A percentile compares a stretch with the other conserved stretches of the same genome.
Conservation (phyloP, 208 protist species). For the Angomonas deanei region DNA sequence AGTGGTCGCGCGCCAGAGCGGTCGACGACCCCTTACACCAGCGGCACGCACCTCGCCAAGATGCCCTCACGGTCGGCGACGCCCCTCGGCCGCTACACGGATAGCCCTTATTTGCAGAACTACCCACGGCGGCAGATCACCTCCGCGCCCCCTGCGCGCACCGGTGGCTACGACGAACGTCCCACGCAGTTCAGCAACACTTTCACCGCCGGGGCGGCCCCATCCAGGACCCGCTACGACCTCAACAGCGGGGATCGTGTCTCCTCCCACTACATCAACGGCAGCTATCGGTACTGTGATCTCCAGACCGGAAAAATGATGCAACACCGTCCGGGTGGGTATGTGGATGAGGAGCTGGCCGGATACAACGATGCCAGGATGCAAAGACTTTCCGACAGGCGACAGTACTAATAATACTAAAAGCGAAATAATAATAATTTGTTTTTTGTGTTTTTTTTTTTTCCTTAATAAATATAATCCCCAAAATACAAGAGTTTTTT, state of each 20-base stretch:
- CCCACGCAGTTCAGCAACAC: background rate
- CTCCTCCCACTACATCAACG: background rate
- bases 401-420: background rate
- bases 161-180: background rate
- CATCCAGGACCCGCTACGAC: background rate
- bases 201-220: background rate
- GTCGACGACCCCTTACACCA: background rate
- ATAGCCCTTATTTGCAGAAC: constrained; percentile 1
- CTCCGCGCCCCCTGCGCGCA: background rate
- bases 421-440: background rate
- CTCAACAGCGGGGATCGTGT: background rate
- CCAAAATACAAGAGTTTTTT: background rate
- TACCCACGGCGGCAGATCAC: background rate
- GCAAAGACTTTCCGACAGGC: background rate
- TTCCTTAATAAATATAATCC: background rate
- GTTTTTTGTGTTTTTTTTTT: background rate
- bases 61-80: background rate
- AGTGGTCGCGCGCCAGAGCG: background rate
- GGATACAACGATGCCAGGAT: background rate
- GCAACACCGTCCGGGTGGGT: background rate
- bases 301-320: background rate
- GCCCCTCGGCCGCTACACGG: background rate
- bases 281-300: background rate
- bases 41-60: background rate
- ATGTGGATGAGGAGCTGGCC: background rate